phyloP scores from a whole-genome alignment of 495 filamentous ascomycete genomes.

The Neurospora pannonica region DNA sequence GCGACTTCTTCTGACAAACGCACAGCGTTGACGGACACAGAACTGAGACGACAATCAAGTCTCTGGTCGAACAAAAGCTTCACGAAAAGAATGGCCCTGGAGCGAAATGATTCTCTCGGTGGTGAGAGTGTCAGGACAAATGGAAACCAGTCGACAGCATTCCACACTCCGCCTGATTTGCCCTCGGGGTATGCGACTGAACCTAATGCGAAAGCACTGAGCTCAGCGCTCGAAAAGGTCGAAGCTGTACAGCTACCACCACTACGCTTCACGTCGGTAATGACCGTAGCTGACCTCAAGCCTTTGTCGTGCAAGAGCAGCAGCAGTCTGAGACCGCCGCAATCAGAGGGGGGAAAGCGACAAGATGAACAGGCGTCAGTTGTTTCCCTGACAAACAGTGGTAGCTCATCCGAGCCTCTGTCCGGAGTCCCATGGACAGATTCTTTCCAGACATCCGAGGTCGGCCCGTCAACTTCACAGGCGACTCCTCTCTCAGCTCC shows the following conservation, averaged over 20 bases:
- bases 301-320: slow-evolving; percentile 6
- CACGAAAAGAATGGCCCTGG: background rate
- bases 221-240: background rate
- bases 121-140: background rate
- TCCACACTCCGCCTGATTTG: background rate
- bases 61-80: background rate
- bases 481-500: background rate
- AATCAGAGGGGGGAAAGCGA: background rate
- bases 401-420: background rate
- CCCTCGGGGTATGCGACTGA: background rate
- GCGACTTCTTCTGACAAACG: background rate
- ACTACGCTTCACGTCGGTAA: slow-evolving; percentile 7
- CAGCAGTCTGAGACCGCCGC: background rate
- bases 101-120: background rate
- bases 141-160: background rate
- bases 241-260: background rate
- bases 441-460: background rate
- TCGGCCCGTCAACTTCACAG: background rate
- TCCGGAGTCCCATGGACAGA: background rate
- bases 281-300: slow-evolving; percentile 13
- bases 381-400: background rate
- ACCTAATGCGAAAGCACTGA: background rate
- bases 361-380: background rate
- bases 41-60: background rate
- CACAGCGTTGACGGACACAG: background rate